Percentiles rank a stretch among this genome's conserved stretches.
phyloP scores from a whole-genome alignment of 305 asterid species.

The Fraxinus dipetala region DNA sequence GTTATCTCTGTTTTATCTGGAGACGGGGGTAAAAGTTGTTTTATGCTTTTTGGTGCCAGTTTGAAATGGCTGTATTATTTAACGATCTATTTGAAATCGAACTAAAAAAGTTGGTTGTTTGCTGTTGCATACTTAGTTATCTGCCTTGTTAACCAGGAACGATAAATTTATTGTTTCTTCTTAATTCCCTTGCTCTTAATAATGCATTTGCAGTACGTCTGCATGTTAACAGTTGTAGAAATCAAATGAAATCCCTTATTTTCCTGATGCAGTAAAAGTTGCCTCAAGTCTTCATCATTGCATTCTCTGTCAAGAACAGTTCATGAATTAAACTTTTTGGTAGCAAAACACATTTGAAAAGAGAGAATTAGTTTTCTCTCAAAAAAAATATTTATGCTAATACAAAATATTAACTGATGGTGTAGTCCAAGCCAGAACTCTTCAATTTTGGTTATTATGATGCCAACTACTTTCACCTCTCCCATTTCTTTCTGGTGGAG shows the following conservation, averaged over 20 bases:
- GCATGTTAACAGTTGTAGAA: neutral
- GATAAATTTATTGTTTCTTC: slow-evolving; percentile 5
- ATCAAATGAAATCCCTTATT: neutral
- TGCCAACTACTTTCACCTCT: neutral
- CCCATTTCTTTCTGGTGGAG: neutral
- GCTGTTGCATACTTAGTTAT: slow-evolving; percentile 5
- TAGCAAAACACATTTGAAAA: neutral
- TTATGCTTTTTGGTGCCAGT: neutral
- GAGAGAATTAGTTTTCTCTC: neutral
- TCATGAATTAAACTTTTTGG: neutral
- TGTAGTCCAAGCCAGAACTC: neutral
- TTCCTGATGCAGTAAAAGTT: neutral
- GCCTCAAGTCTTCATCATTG: neutral
- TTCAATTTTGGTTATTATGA: neutral
- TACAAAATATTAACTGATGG: slow-evolving; percentile 3
- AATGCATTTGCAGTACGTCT: slow-evolving; percentile 6
- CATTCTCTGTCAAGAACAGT: neutral
- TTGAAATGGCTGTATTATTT: neutral
- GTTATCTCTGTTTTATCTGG: neutral
- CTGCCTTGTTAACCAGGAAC: slow-evolving; percentile 4
- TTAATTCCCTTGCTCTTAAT: slow-evolving; percentile 3
- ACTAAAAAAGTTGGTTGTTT: neutral
- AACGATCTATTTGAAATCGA: neutral
- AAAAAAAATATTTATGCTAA: neutral
- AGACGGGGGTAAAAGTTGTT: neutral